Percentiles rank a stretch among this genome's conserved stretches.
Evolutionary conservation across 1,284 basidiomycete genomes (phyloP).

Genomic region (Wallemia ichthyophaga): DNA sequence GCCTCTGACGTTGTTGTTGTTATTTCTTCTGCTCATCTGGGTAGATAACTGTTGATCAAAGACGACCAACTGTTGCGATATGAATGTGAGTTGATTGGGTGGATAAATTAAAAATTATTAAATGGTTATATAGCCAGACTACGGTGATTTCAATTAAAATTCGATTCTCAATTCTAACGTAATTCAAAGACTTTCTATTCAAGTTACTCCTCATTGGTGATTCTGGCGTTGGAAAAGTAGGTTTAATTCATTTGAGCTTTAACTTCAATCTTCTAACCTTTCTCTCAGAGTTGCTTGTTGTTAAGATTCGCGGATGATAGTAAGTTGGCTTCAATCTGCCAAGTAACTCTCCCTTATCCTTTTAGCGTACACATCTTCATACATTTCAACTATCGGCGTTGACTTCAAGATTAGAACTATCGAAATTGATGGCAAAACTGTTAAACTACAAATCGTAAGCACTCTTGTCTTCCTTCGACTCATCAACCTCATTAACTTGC

Average conservation of each 20-base stretch:
- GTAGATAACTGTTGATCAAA: not conserved
- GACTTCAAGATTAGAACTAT: conserved; percentile 94
- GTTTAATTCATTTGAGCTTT: not conserved
- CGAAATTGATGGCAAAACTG: conserved; percentile 78
- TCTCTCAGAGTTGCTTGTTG: not conserved
- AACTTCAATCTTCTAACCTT: not conserved
- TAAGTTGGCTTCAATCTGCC: not conserved
- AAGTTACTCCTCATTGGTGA: not conserved
- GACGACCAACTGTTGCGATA: not conserved
- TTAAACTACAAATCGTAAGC: conserved; percentile 81
- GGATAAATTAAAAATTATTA: not conserved
- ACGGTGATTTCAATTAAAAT: not conserved
- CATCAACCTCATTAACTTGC: too few species aligned
- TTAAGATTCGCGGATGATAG: not conserved
- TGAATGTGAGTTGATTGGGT: not conserved
- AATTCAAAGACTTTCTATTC: conserved; percentile 2
- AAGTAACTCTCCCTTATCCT: not conserved
- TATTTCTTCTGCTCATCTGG: not conserved
- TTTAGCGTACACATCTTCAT: not conserved
- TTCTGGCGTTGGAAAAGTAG: not conserved
- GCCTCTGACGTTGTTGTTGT: not conserved
- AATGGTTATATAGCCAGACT: not conserved
- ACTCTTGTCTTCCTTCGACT: not conserved
- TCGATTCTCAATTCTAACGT: not conserved
- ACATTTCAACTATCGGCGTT: conserved; percentile 12